Conservation (phyloP, 2,329 filamentous ascomycete species). For the Cladosporium sp. region DNA sequence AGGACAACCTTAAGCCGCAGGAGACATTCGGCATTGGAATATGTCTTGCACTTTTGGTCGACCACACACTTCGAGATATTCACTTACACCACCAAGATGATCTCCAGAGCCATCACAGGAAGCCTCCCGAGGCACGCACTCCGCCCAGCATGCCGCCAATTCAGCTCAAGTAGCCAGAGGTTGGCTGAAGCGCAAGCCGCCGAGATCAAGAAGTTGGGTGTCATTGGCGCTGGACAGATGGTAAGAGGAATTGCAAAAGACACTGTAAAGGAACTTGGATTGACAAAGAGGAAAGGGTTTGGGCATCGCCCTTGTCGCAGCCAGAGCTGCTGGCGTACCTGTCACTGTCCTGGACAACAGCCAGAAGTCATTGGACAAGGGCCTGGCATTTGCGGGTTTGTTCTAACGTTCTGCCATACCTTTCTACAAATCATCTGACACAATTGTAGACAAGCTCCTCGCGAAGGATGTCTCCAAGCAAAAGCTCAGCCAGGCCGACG, state of each 20-base stretch:
- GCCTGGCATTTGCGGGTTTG: constrained; percentile 81
- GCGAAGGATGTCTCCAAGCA: constrained; percentile 90
- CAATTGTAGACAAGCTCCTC: constrained; percentile 75
- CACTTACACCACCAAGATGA: background rate
- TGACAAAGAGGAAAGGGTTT: constrained; percentile 64
- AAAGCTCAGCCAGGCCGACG: constrained; percentile 78
- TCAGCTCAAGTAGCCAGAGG: constrained; percentile 62
- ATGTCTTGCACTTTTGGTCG: background rate
- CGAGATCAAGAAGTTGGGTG: constrained; percentile 83
- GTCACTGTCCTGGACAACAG: constrained; percentile 85
- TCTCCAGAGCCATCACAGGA: constrained; percentile 8
- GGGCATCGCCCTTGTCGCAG: constrained; percentile 92
- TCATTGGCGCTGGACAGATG: constrained; percentile 96
- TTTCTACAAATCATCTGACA: background rate
- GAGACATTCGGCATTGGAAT: constrained; percentile 2
- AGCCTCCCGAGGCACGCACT: constrained; percentile 22
- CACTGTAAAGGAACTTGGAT: background rate
- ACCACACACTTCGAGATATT: background rate
- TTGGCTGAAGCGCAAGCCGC: constrained; percentile 59
- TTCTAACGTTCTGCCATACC: background rate
- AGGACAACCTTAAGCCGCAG: constrained; percentile 5
- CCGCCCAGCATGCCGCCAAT: constrained; percentile 47
- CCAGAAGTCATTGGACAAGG: constrained; percentile 83
- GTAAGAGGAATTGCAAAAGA: constrained; percentile 38
- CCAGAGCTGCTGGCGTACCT: constrained; percentile 77